phyloP scores from a whole-genome alignment of 2,329 filamentous ascomycete species.

The Fusarium fracticaudum region DNA sequence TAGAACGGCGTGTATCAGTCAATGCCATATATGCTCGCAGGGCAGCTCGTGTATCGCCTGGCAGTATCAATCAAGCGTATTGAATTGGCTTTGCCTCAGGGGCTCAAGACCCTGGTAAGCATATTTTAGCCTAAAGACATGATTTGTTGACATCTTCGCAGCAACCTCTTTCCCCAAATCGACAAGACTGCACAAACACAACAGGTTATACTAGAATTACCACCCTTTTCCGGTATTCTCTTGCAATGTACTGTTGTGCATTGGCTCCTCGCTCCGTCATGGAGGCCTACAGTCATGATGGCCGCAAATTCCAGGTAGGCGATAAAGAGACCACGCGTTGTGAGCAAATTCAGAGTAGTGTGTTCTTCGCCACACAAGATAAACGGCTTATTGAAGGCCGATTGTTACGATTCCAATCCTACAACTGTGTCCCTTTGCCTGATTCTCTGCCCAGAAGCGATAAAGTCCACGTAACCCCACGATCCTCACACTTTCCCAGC shows the following conservation, averaged over 20 bases:
- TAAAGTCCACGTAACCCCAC: neutral
- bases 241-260: rapidly evolving
- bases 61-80: no score
- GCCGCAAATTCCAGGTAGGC: rapidly evolving
- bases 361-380: rapidly evolving
- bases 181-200: rapidly evolving
- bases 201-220: rapidly evolving
- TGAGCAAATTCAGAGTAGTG: neutral
- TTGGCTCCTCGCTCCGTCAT: neutral
- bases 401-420: no score
- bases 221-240: rapidly evolving
- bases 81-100: rapidly evolving
- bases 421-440: neutral
- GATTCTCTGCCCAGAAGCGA: neutral
- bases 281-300: neutral
- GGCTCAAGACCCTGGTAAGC: no score
- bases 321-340: neutral
- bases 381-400: neutral
- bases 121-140: neutral
- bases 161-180: rapidly evolving
- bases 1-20: no score
- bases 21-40: neutral
- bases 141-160: neutral
- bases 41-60: rapidly evolving
- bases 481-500: neutral